Evolutionary conservation across 768 basidiomycete genomes (phyloP).

Genomic region (Terana coerulea): DNA sequence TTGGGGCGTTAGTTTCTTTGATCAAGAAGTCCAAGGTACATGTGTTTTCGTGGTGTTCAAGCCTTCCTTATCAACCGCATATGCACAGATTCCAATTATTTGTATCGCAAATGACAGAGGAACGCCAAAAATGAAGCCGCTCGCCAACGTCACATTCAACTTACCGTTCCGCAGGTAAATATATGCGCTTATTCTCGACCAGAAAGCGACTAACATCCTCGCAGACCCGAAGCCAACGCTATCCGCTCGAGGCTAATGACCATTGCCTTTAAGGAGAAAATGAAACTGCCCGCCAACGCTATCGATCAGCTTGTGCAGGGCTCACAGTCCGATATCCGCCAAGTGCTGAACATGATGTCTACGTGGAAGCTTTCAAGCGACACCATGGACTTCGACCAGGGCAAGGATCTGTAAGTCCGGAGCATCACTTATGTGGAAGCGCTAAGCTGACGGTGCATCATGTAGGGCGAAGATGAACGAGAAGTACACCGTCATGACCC

Average conservation of each 20-base stretch:
- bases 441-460: neutral
- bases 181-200: neutral
- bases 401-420: constrained; percentile 76
- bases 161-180: constrained; percentile 76
- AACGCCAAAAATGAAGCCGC: constrained; percentile 89
- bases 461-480: constrained; percentile 82
- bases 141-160: constrained; percentile 65
- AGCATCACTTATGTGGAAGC: neutral
- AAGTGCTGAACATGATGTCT: constrained; percentile 96
- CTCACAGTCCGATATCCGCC: constrained; percentile 93
- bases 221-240: constrained; percentile 69
- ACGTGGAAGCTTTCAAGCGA: constrained; percentile 88
- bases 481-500: constrained; percentile 86
- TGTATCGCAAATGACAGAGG: constrained; percentile 92
- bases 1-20: constrained; percentile 86
- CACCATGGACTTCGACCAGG: constrained; percentile 87
- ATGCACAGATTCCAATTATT: constrained; percentile 83
- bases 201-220: neutral
- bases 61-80: neutral
- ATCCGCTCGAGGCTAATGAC: constrained; percentile 86
- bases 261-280: constrained; percentile 89
- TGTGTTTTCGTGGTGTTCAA: neutral
- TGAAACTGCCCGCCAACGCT: constrained; percentile 89
- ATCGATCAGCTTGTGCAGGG: constrained; percentile 88
- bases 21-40: constrained; percentile 91